Base-by-base conservation (phyloP, 208 protist genomes). In the Naegleria lovaniensis region DNA sequence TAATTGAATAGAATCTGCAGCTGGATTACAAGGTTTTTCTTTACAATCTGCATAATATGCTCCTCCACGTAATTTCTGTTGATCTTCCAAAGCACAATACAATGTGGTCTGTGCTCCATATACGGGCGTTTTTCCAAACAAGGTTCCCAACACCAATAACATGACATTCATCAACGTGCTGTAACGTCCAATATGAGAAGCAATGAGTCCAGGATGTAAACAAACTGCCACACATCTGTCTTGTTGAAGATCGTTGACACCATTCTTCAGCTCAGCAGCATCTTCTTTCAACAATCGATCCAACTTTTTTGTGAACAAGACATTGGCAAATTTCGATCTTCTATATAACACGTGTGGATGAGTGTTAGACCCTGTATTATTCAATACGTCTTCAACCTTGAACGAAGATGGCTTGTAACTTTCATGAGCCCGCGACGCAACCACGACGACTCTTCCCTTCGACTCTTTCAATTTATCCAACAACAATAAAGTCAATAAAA, bases 31-130 rank as follows among this genome's bases (percentile, higher is more conserved):
- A 0, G 13, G 67, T 43, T 40, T 85, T 40, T 38, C 83, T 48
- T 85, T 85, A 85, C 83, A 85, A 43, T 85, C 83, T 4, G 83
- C 83, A 39, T 48, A 85, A 85, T 85, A 85, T 22, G 29, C 33
- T 33, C 83, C 83, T 43, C 39, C 39, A 43, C 16, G 15, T 16
- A 85, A 0, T 38, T 85, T 13, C 1, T 43, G 43, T 41, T 40
- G 7, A 39, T 84, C 76, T 7, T 11, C 13, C 25, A 85, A 29
- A n/a, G 38, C 83, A 51, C 7, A 11, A 85, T 48, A 43, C 0
- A 85, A 43, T 0, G 83, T 48, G 5, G 83, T 85, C 16, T 85
- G 83, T 29, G 83, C n/a, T 33, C 83, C 83, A 51, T 85, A 16
- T 6, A 38, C 13, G 0, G 36, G 36, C 5, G n/a, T 43, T 43